Percentiles rank a stretch among this genome's conserved stretches.
These are phyloP conservation scores for Paecilomyces dactylethromorphus DNA, from an alignment of 2,329 filamentous ascomycete genomes.

Conservation along the genomic window DNA sequence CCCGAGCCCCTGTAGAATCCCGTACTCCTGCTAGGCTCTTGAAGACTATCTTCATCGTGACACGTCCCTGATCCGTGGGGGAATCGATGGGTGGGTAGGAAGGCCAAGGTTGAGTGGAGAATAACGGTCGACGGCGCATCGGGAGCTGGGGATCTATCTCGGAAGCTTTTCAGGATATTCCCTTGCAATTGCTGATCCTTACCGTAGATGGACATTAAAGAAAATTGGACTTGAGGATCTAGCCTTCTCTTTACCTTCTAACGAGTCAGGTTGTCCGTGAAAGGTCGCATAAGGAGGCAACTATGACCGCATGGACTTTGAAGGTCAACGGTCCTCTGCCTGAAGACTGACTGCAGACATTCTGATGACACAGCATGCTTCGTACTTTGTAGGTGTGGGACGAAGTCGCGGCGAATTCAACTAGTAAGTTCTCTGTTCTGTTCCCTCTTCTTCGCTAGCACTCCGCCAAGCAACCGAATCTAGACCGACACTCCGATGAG, in stretches of 20 bases:
- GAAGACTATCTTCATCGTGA: not conserved
- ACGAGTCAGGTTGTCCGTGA: not conserved
- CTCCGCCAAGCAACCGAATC: not conserved
- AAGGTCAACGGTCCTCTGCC: not conserved
- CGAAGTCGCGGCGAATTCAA: not conserved
- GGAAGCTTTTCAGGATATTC: not conserved
- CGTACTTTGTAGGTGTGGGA: not conserved
- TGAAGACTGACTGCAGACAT: not conserved
- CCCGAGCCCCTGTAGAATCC: not conserved
- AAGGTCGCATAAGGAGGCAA: not conserved
- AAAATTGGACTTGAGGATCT: not conserved
- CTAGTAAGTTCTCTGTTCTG: too few species aligned
- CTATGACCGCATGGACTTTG: not conserved
- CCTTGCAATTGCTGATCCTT: not conserved
- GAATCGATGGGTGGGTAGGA: not conserved
- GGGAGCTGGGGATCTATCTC: not conserved
- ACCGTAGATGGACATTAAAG: not conserved
- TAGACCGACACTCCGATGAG: not conserved
- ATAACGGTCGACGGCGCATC: not conserved
- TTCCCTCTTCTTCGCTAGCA: not conserved
- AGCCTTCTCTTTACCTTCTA: not conserved
- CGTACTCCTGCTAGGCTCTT: not conserved
- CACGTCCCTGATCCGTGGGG: not conserved
- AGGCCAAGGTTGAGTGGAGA: not conserved
- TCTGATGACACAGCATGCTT: not conserved